Conservation (phyloP, 2,329 filamentous ascomycete genomes). For the Exophiala sp. region DNA sequence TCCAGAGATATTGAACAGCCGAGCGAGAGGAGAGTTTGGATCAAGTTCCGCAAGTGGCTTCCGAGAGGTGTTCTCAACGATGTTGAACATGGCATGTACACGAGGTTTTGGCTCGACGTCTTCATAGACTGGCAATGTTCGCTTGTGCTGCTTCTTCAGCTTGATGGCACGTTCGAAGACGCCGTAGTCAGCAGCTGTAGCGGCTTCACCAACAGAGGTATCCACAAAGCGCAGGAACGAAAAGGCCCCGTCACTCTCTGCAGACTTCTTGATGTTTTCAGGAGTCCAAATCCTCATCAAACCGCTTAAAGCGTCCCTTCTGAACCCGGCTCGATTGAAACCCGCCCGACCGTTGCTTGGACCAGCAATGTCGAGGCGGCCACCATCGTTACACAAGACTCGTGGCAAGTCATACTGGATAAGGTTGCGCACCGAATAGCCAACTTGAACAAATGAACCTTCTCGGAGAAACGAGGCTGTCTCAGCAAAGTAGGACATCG, state of each 20-base stretch:
- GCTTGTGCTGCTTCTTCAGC: constrained; percentile 61
- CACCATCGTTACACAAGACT: constrained; percentile 76
- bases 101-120: constrained; percentile 64
- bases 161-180: constrained; percentile 71
- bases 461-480: constrained; percentile 93
- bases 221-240: constrained; percentile 89
- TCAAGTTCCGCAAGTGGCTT: constrained; percentile 67
- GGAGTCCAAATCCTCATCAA: constrained; percentile 89
- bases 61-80: constrained; percentile 66
- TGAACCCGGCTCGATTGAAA: constrained; percentile 60
- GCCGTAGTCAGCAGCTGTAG: constrained; percentile 64
- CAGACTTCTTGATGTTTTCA: constrained; percentile 68
- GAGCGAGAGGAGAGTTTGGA: constrained; percentile 66
- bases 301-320: constrained; percentile 69
- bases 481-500: constrained; percentile 84
- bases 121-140: constrained; percentile 62
- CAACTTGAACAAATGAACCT: constrained; percentile 71
- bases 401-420: constrained; percentile 82
- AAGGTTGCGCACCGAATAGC: constrained; percentile 80
- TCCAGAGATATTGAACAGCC: constrained; percentile 74
- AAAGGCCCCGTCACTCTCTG: constrained; percentile 59
- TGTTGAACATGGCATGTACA: constrained; percentile 75
- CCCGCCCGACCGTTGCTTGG: constrained; percentile 65
- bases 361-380: constrained; percentile 70
- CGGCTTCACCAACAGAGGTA: constrained; percentile 68